Percentiles rank a stretch among this genome's conserved stretches.
Conservation (phyloP, 2,329 filamentous ascomycete species). For the Phyllosticta citribraziliensis region DNA sequence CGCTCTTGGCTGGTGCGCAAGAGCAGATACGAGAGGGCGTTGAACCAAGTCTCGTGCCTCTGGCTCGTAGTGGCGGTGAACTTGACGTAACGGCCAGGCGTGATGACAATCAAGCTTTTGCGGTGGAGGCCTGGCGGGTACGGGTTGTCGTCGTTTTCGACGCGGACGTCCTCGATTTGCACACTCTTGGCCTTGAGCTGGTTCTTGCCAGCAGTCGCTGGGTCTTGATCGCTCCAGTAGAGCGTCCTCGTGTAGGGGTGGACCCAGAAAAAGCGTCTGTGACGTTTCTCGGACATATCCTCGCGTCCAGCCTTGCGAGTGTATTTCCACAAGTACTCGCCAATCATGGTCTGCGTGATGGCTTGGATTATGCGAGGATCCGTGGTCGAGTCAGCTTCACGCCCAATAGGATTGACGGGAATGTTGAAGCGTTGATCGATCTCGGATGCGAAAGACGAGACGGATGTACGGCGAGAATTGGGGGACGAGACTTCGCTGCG, state of each 20-base stretch:
- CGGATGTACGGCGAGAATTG: conserved; percentile 64
- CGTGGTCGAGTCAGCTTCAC: conserved; percentile 40
- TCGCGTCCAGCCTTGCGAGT: conserved; percentile 87
- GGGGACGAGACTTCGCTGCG: conserved; percentile 40
- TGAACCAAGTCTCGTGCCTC: conserved; percentile 97
- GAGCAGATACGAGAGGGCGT: conserved; percentile 86
- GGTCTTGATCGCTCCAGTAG: conserved; percentile 93
- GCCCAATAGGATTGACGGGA: conserved; percentile 24
- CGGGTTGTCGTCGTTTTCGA: conserved; percentile 89
- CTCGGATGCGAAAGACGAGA: conserved; percentile 93
- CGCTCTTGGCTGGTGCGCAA: conserved; percentile 54
- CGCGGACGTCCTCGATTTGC: conserved; percentile 81
- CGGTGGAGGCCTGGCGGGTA: conserved; percentile 89
- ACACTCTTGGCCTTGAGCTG: conserved; percentile 83
- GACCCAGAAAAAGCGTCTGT: conserved; percentile 97
- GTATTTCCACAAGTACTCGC: conserved; percentile 98
- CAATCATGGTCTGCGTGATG: conserved; percentile 99
- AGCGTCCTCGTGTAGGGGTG: conserved; percentile 93
- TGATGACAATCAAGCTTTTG: conserved; percentile 85
- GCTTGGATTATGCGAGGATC: conserved; percentile 98
- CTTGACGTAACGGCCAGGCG: conserved; percentile 79
- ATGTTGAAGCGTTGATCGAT: conserved; percentile 86
- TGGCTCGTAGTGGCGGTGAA: conserved; percentile 92
- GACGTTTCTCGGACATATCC: conserved; percentile 79
- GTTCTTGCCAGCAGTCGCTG: conserved; percentile 63